Evolutionary conservation across 257 asterid genomes (phyloP), one percentile per base, ranked within the genome.

Genomic region (Gentiana straminea): DNA sequence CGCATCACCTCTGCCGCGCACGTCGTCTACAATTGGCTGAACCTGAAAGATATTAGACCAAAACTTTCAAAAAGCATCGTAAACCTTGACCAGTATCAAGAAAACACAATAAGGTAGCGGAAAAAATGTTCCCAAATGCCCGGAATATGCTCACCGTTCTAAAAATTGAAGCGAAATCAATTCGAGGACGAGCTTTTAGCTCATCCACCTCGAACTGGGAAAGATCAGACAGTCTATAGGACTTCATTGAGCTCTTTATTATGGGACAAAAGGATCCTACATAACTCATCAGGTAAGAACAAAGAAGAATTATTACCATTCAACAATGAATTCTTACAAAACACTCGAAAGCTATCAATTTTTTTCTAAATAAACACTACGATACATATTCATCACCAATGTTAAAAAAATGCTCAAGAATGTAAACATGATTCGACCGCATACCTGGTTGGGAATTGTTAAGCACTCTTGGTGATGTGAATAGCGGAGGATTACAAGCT

Each of bases 1-100:
- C 10, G 80, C 80, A 77, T 91, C 95, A 35, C 98, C 98, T 78
- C 88, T 75, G 54, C 62, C 73, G 63, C 93, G 81, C 1, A 91
- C 79, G 57, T 85, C 95, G 55, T 91, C 95, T 62, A 91, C 94
- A 74, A 91, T 91, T 60, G 97, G 98, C 50, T 91, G 93, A 72
- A 91, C 98, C 98, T 87, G 77, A 73, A 43, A 59, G 37, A 55
- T 33, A 33, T 55, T 43, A 13, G 54, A 59, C 35, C 73, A 66
- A 43, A 35, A 55, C 3, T 24, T 65, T 5, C 41, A 54, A 52
- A 55, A 65, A 46, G 45, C 10, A 24, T 5, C 35, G 2, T 61
- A 39, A 46, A 15, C 4, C 33, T 12, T 8, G 34, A 11, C 15
- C 24, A 24, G 24, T 48, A 13, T 41, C 35, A 35, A 4, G 35